Percentiles rank a stretch among this genome's conserved stretches.
These are phyloP conservation scores for Pyrrhoderma lamaoense DNA, from an alignment of 1,284 basidiomycete genomes.

Conservation along the genomic window DNA sequence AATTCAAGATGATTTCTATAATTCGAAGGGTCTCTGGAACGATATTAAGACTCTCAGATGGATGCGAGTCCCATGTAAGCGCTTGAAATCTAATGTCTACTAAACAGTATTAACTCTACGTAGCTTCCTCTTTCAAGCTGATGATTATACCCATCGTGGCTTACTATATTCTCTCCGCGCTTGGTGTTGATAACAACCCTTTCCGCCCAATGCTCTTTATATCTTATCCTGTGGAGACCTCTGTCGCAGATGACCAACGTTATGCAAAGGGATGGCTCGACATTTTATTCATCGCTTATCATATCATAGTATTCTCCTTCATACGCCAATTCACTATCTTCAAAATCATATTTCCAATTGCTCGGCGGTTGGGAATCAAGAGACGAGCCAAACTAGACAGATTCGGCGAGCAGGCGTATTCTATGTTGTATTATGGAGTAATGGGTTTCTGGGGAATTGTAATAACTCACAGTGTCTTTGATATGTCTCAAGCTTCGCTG, in stretches of 20 bases:
- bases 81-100: not conserved
- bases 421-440: slow-evolving; percentile 69
- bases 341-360: slow-evolving; percentile 67
- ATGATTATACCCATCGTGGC: slow-evolving; percentile 67
- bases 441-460: slow-evolving; percentile 76
- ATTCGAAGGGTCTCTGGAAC: slow-evolving; percentile 18
- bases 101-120: slow-evolving; percentile 2
- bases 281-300: slow-evolving; percentile 76
- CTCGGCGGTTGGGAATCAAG: slow-evolving; percentile 61
- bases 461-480: slow-evolving; percentile 28
- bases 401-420: slow-evolving; percentile 90
- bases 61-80: slow-evolving; percentile 69
- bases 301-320: slow-evolving; percentile 90
- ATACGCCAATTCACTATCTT: slow-evolving; percentile 75
- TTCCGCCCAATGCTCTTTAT: slow-evolving; percentile 73
- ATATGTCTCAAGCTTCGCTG: slow-evolving; percentile 1
- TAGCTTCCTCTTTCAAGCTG: slow-evolving; percentile 67
- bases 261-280: slow-evolving; percentile 81
- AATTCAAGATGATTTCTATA: slow-evolving; percentile 14
- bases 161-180: slow-evolving; percentile 65
- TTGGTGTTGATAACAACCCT: slow-evolving; percentile 61
- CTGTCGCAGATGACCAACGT: slow-evolving; percentile 45
- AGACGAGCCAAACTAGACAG: slow-evolving; percentile 65
- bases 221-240: slow-evolving; percentile 57
- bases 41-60: slow-evolving; percentile 49